Evolutionary conservation across 306 rosid genomes (phyloP).

Genomic region (Castanea crenata): DNA sequence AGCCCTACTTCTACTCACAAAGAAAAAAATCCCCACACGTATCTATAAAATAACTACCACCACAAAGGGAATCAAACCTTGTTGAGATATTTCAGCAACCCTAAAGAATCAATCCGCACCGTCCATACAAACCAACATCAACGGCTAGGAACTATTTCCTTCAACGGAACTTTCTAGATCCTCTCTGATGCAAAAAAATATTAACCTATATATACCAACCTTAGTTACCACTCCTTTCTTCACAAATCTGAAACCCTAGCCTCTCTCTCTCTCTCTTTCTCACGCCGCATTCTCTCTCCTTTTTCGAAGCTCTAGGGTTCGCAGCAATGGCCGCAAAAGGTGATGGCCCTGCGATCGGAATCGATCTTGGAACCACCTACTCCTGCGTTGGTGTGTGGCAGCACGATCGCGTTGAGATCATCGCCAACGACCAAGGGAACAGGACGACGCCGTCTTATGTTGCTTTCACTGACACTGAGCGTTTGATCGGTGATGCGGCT

Average conservation of each 20-base stretch:
- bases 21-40: no score
- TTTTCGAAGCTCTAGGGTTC: not conserved
- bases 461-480: constrained; percentile 67
- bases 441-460: constrained; percentile 79
- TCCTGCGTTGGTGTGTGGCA: constrained; percentile 90
- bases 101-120: constrained; percentile 8
- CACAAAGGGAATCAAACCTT: not conserved
- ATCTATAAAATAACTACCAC: not conserved
- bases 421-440: constrained; percentile 85
- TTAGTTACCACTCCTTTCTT: not conserved
- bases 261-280: not conserved
- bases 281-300: not conserved
- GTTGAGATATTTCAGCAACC: not conserved
- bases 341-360: constrained; percentile 81
- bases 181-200: not conserved
- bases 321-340: constrained; percentile 65
- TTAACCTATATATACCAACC: constrained; percentile 16
- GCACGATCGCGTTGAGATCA: constrained; percentile 75
- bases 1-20: no score
- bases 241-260: not conserved
- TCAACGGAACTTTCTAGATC: constrained; percentile 50
- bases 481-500: constrained; percentile 77
- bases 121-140: not conserved
- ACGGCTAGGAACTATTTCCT: not conserved
- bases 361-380: constrained; percentile 79